These are phyloP conservation scores for Ascochyta koolunga DNA, from an alignment of 2,329 filamentous ascomycete species.

Conservation along the genomic window DNA sequence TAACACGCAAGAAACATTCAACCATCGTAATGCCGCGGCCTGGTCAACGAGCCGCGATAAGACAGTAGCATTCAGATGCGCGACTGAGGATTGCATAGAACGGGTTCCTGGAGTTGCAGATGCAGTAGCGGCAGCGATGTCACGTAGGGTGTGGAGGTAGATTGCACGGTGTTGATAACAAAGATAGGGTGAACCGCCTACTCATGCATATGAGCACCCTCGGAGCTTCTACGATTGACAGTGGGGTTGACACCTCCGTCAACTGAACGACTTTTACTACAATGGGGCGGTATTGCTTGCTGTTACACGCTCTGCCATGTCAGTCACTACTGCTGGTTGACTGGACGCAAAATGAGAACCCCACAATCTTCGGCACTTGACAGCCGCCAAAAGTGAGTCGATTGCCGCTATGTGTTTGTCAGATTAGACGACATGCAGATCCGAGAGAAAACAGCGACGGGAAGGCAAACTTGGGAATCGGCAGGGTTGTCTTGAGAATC, in stretches of 20 bases:
- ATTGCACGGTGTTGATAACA: conserved; percentile 12
- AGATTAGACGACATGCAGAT: conserved; percentile 4
- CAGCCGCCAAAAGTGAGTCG: not conserved
- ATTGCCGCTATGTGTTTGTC: not conserved
- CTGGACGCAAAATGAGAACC: not conserved
- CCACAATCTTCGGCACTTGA: not conserved
- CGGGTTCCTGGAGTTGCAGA: no score
- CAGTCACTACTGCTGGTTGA: no score
- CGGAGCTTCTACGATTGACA: conserved; percentile 3
- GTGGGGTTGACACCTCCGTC: not conserved
- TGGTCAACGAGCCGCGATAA: conserved; percentile 25
- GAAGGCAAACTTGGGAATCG: no score
- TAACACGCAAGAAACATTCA: conserved; percentile 1
- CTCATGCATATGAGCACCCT: conserved; percentile 1
- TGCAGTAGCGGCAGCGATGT: conserved; percentile 30
- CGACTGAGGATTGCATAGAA: conserved; percentile 2
- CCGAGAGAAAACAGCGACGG: no score
- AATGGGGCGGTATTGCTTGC: no score
- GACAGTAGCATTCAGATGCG: conserved; percentile 3
- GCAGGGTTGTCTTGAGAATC: not conserved
- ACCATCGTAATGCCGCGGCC: conserved; percentile 14
- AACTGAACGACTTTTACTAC: no score
- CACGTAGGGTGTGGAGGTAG: conserved; percentile 29
- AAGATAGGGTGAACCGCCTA: conserved; percentile 4
- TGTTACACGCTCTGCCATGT: no score